Conservation (phyloP, 306 rosid species). For the Prunus mongolica region DNA sequence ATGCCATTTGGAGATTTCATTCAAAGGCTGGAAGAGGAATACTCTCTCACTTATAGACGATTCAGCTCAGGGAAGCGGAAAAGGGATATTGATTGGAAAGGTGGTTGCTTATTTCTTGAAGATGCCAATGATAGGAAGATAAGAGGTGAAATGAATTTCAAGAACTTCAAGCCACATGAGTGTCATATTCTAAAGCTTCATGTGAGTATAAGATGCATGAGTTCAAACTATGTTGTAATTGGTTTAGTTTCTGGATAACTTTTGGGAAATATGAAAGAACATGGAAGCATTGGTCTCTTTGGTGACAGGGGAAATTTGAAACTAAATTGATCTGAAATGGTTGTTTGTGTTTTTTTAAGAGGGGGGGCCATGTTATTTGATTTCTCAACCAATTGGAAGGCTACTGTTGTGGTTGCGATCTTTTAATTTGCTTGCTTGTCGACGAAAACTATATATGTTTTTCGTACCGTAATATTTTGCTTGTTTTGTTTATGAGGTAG, state of each 20-base stretch:
- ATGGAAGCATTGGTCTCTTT: too few species aligned
- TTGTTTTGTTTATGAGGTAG: slow-evolving; percentile 21
- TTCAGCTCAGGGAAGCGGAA: slow-evolving; percentile 15
- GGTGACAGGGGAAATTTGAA: too few species aligned
- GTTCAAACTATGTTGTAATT: too few species aligned
- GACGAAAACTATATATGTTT: not conserved
- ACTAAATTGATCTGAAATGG: too few species aligned
- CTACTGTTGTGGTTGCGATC: not conserved
- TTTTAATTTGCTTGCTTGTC: slow-evolving; percentile 8
- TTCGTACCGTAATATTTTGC: not conserved
- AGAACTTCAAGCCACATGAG: slow-evolving; percentile 23
- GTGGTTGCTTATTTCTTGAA: slow-evolving; percentile 24
- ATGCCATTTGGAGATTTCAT: slow-evolving; percentile 37
- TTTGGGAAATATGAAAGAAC: too few species aligned
- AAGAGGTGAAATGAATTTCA: slow-evolving; percentile 19
- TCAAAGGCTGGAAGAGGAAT: slow-evolving; percentile 18
- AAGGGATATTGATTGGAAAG: slow-evolving; percentile 34
- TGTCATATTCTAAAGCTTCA: slow-evolving; percentile 50
- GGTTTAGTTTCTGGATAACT: too few species aligned
- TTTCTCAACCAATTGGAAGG: too few species aligned
- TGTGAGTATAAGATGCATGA: slow-evolving; percentile 32
- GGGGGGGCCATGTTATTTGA: too few species aligned
- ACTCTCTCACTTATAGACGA: not conserved
- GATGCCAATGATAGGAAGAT: slow-evolving; percentile 33
- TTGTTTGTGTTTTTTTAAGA: too few species aligned